Percentiles rank a stretch among this genome's conserved stretches.
phyloP scores from a whole-genome alignment of 108 stramenopile genomes.

The Phaeodactylum tricornutum region DNA sequence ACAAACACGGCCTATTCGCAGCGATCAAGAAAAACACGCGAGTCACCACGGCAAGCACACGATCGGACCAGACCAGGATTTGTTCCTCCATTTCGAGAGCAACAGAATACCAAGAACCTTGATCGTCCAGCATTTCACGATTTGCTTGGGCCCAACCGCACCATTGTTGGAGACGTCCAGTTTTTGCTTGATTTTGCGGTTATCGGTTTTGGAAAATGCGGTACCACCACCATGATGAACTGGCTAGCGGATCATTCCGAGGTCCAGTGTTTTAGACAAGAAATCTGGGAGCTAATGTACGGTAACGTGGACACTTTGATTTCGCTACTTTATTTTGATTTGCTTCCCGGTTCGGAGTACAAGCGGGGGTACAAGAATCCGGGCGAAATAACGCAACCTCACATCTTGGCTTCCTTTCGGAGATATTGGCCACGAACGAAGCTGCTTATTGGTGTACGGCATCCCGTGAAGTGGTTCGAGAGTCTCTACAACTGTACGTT shows the following conservation, averaged over 20 bases:
- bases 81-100: too few relatives aligned
- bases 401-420: conserved; percentile 7
- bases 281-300: conserved; percentile 1
- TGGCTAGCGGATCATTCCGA: conserved; percentile 3
- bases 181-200: conserved; percentile 1
- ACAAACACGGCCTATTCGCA: too few relatives aligned
- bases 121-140: too few relatives aligned
- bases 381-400: conserved; percentile 3
- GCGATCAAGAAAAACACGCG: too few relatives aligned
- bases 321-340: not conserved
- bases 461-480: conserved; percentile 37
- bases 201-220: conserved; percentile 5
- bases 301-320: not conserved
- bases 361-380: conserved; percentile 15
- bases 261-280: not conserved
- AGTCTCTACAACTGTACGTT: conserved; percentile 25
- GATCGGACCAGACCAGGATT: too few relatives aligned
- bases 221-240: conserved; percentile 2
- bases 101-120: too few relatives aligned
- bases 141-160: too few relatives aligned
- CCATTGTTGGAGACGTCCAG: not conserved
- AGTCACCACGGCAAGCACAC: too few relatives aligned
- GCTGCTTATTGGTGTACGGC: conserved; percentile 25
- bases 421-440: conserved; percentile 25
- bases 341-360: not conserved